These are phyloP conservation scores for Polygonum maritimum DNA, from an alignment of 148 eudicot genomes.

Conservation along the genomic window DNA sequence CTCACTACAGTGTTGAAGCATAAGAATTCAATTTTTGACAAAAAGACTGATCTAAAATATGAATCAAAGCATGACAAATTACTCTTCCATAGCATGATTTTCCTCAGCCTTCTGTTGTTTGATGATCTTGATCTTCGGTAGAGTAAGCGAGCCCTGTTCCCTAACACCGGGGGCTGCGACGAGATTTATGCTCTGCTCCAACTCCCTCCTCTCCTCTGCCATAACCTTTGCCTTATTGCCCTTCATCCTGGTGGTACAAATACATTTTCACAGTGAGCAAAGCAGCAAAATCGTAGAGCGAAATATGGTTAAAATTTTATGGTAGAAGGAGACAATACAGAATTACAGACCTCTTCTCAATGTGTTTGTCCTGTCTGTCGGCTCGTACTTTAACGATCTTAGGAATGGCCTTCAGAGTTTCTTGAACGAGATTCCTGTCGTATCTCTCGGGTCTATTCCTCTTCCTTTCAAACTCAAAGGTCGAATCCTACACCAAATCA, in stretches of 20 bases:
- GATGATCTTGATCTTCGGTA: slow-evolving; percentile 52
- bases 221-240: slow-evolving; percentile 25
- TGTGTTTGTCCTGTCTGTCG: slow-evolving; percentile 35
- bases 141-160: slow-evolving; percentile 31
- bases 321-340: background rate
- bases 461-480: slow-evolving; percentile 97
- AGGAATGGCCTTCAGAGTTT: slow-evolving; percentile 68
- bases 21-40: background rate
- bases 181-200: slow-evolving; percentile 39
- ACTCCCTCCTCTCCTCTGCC: slow-evolving; percentile 26
- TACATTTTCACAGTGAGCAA: background rate
- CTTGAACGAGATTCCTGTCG: slow-evolving; percentile 56
- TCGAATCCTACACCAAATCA: slow-evolving; percentile 50
- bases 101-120: slow-evolving; percentile 33
- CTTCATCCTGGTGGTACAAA: slow-evolving; percentile 37
- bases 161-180: slow-evolving; percentile 46
- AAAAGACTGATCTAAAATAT: background rate
- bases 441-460: slow-evolving; percentile 92
- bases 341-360: slow-evolving; percentile 35
- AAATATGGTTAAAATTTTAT: background rate
- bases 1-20: background rate
- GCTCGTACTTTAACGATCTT: slow-evolving; percentile 50
- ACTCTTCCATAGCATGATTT: slow-evolving; percentile 72
- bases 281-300: background rate
- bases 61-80: slow-evolving; percentile 6